Evolutionary conservation across 805 yeast species (phyloP).

Genomic region (Saturnispora sekii): DNA sequence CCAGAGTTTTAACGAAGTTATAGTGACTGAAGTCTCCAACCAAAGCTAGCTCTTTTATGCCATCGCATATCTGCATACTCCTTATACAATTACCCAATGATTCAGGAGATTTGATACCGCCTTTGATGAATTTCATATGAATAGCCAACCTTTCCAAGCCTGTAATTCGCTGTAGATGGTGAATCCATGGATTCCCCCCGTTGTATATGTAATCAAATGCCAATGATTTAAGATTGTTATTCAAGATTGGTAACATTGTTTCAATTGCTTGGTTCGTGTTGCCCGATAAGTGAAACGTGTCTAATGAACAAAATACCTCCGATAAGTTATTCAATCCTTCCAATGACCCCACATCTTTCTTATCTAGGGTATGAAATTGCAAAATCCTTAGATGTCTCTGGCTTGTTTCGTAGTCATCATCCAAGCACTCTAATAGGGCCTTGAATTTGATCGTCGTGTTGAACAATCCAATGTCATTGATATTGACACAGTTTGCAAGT

Average conservation of each 20-base stretch:
- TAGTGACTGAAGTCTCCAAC: slow-evolving; percentile 1
- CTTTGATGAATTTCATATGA: slow-evolving; percentile 3
- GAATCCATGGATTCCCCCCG: background rate
- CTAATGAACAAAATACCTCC: background rate
- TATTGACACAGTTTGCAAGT: background rate
- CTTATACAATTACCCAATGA: slow-evolving; percentile 1
- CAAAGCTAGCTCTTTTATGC: background rate
- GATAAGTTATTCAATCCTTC: background rate
- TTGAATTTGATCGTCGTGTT: background rate
- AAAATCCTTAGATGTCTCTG: background rate
- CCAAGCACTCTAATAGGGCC: background rate
- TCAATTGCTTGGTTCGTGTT: background rate
- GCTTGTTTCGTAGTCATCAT: background rate
- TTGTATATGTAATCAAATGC: background rate
- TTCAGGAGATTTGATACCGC: background rate
- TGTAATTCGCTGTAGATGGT: background rate
- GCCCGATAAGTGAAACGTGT: background rate
- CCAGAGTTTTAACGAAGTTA: background rate
- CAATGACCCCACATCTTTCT: background rate
- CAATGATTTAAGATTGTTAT: background rate
- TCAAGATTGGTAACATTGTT: background rate
- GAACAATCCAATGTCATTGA: background rate
- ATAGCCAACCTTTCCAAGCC: background rate
- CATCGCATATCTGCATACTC: slow-evolving; percentile 2
- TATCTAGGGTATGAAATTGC: background rate